Conservation (phyloP, 225 moss, liverwort and hornwort genomes). For the Sphagnum contortum region DNA sequence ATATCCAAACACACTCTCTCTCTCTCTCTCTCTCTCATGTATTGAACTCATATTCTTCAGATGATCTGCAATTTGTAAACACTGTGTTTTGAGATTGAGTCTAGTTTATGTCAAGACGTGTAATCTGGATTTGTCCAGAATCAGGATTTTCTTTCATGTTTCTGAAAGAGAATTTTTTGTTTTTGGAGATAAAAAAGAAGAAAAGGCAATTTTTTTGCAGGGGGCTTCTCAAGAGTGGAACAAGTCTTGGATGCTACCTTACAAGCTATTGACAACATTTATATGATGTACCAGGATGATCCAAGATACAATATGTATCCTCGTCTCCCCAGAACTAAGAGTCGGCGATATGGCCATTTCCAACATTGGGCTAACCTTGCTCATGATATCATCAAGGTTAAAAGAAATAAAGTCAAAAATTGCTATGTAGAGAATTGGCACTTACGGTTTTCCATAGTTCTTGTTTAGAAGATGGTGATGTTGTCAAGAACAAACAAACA, state of each 20-base stretch:
- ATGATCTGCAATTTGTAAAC: no score
- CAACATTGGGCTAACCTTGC: conserved; percentile 70
- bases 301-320: conserved; percentile 53
- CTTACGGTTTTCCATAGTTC: background rate
- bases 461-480: no score
- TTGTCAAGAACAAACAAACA: no score
- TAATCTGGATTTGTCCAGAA: no score
- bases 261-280: conserved; percentile 40
- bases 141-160: no score
- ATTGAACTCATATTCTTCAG: no score
- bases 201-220: conserved; percentile 11
- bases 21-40: no score
- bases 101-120: no score
- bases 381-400: conserved; percentile 59
- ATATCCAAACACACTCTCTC: no score
- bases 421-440: background rate
- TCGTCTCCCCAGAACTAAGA: conserved; percentile 55
- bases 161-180: no score
- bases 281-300: conserved; percentile 54
- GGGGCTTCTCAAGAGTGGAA: conserved; percentile 21
- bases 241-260: conserved; percentile 32
- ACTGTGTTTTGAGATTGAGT: no score
- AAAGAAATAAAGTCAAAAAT: background rate
- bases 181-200: no score
- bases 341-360: conserved; percentile 57